These are phyloP conservation scores for Helichrysum umbraculigerum DNA, from an alignment of 129 eudicot species.

Conservation along the genomic window DNA sequence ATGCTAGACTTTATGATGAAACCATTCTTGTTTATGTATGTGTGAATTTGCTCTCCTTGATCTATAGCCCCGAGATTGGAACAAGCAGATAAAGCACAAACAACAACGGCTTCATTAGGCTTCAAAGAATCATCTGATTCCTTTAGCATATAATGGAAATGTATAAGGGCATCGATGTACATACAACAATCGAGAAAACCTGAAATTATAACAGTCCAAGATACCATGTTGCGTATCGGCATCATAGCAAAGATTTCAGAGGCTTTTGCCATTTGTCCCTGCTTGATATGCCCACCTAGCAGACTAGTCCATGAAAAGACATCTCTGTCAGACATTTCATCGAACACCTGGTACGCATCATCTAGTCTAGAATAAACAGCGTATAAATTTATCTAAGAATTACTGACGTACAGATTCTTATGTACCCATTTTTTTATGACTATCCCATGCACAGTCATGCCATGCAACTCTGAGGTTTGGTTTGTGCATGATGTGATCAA, in stretches of 20 bases:
- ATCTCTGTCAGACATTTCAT: conserved; percentile 67
- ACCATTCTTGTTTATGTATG: conserved; percentile 41
- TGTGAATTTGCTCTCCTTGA: conserved; percentile 66
- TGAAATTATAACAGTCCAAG: background rate
- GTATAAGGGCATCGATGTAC: background rate
- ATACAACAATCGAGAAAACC: background rate
- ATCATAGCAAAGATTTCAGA: conserved; percentile 50
- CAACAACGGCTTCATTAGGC: conserved; percentile 86
- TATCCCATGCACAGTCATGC: conserved; percentile 63
- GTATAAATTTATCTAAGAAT: conserved; percentile 63
- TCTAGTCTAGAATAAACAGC: conserved; percentile 42
- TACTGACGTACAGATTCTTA: conserved; percentile 53
- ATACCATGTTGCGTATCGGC: conserved; percentile 59
- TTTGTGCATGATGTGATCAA: conserved; percentile 71
- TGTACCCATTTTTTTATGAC: conserved; percentile 54
- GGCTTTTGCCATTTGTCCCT: conserved; percentile 54
- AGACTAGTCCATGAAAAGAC: conserved; percentile 91
- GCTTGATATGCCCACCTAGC: conserved; percentile 58
- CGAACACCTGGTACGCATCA: conserved; percentile 61
- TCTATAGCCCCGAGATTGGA: conserved; percentile 79
- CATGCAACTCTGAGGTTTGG: conserved; percentile 41
- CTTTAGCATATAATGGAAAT: conserved; percentile 7
- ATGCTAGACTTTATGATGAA: conserved; percentile 52
- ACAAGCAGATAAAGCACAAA: conserved; percentile 83
- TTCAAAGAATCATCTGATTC: conserved; percentile 27